Evolutionary conservation across 2,329 filamentous ascomycete genomes (phyloP).

Genomic region (Colletotrichum liriopes): DNA sequence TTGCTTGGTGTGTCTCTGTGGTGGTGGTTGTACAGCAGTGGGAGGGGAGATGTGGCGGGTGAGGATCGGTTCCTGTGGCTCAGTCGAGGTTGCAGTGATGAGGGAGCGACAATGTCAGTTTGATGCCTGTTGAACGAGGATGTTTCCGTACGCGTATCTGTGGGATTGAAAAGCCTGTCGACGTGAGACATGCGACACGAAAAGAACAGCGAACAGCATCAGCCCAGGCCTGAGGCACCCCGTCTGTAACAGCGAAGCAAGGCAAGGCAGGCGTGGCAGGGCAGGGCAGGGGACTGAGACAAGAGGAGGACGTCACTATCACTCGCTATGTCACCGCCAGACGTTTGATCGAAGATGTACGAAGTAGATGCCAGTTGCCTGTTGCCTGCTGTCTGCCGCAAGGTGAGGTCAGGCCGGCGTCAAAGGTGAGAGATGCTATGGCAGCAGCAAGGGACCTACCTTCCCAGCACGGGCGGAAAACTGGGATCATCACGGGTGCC

Average conservation of each 20-base stretch:
- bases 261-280: neutral
- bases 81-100: neutral
- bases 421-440: neutral
- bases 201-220: neutral
- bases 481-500: neutral
- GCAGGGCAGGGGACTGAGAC: neutral
- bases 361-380: neutral
- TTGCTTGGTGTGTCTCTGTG: neutral
- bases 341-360: neutral
- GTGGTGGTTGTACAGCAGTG: neutral
- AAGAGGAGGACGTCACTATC: neutral
- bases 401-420: conserved; percentile 1
- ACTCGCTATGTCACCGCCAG: neutral
- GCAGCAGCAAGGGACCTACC: neutral
- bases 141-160: neutral
- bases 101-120: neutral
- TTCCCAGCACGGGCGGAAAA: neutral
- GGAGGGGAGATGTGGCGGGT: neutral
- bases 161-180: neutral
- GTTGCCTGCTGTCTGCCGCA: neutral
- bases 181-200: neutral
- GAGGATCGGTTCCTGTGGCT: neutral
- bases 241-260: neutral
- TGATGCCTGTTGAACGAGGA: neutral
- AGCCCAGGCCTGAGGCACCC: neutral